Evolutionary conservation across 2,329 filamentous ascomycete species (phyloP).

Genomic region (Akanthomyces muscarius): DNA sequence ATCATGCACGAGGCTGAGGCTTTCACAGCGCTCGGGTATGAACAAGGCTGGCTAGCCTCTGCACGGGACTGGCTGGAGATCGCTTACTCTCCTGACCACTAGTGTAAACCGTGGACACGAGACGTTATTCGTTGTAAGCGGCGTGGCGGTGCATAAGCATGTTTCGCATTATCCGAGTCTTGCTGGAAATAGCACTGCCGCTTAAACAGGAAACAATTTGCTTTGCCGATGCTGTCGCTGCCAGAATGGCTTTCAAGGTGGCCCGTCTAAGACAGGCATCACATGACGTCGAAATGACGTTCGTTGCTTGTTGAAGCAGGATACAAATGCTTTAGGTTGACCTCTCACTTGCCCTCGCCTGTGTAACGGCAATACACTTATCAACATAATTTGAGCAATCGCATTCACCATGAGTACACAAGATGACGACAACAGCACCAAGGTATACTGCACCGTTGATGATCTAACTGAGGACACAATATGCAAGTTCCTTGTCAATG

Average conservation of each 20-base stretch:
- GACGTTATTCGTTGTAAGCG: neutral
- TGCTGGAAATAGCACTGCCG: neutral
- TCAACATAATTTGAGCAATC: neutral
- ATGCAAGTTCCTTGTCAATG: neutral
- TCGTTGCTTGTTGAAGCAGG: neutral
- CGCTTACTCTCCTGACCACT: neutral
- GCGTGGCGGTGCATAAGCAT: neutral
- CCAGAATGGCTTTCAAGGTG: neutral
- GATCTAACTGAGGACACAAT: neutral
- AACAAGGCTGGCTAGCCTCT: neutral
- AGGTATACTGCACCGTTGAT: constrained; percentile 10
- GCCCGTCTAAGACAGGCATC: neutral
- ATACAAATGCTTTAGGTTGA: neutral
- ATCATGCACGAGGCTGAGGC: neutral
- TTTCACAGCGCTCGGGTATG: neutral
- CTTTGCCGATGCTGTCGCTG: too few relatives aligned
- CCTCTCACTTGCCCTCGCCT: neutral
- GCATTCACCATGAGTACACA: neutral
- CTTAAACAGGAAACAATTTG: neutral
- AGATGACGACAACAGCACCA: neutral
- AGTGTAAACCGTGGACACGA: neutral
- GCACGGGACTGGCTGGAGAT: neutral
- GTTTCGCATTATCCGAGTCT: neutral
- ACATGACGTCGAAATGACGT: neutral
- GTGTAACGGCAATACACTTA: neutral